Evolutionary conservation across 106 monocot genomes (phyloP).

Genomic region (Iris macrosiphon): DNA sequence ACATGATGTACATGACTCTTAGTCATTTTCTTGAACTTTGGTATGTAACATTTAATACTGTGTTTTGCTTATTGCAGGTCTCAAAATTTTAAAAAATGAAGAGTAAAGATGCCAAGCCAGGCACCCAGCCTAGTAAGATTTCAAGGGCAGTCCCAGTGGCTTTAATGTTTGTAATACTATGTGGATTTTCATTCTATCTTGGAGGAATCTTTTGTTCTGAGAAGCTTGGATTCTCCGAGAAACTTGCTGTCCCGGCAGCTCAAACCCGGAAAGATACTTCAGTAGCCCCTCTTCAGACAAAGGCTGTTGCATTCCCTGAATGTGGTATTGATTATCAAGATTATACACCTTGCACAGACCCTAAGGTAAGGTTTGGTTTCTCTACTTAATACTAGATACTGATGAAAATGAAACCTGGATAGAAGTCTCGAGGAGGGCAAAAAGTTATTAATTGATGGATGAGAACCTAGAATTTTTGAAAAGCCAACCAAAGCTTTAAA

Average conservation of each 20-base stretch:
- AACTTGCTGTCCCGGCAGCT: constrained; percentile 14
- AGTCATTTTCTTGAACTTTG: not conserved
- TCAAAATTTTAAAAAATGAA: constrained; percentile 44
- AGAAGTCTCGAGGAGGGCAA: too few relatives aligned
- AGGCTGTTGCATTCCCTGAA: constrained; percentile 45
- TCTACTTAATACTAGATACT: too few relatives aligned
- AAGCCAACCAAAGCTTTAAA: too few relatives aligned
- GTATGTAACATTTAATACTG: not conserved
- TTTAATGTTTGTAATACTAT: constrained; percentile 51
- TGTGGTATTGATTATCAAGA: constrained; percentile 78
- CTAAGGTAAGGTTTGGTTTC: constrained; percentile 45
- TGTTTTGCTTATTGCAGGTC: not conserved
- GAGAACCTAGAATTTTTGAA: too few relatives aligned
- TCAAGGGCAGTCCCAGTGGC: constrained; percentile 42
- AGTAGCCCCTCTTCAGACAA: constrained; percentile 33
- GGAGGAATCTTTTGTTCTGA: constrained; percentile 64
- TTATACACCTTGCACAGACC: constrained; percentile 99
- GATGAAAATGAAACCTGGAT: too few relatives aligned
- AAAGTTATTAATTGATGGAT: too few relatives aligned
- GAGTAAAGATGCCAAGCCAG: constrained; percentile 51
- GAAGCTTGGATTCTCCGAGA: constrained; percentile 31
- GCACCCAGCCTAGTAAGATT: constrained; percentile 26
- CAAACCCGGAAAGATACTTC: constrained; percentile 17
- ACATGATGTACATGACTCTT: too few relatives aligned
- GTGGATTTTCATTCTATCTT: constrained; percentile 83